Evolutionary conservation across 1,284 basidiomycete species (phyloP), one percentile per base, ranked within the genome.

Genomic region (Fomitiporia mediterranea): DNA sequence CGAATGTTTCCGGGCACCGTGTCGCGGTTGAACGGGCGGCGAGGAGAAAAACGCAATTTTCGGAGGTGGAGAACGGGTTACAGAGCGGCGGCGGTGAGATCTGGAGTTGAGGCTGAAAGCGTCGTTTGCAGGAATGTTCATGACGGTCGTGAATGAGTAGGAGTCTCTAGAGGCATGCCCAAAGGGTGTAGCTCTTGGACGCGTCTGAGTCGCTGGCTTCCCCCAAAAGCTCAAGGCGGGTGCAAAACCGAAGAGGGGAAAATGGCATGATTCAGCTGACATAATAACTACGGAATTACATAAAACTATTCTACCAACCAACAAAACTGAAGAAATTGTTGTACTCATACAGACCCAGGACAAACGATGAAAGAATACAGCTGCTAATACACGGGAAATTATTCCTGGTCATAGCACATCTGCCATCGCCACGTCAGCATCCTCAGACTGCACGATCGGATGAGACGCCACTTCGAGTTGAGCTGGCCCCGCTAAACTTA

Each of bases 121-220:
- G 71, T 80, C 78, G 68, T 74, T 78, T 55, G 78, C 75, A 57
- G 78, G 77, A 48, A 78, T 66, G 3, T 71, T 69, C 78, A 78
- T 78, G 57, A 15, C 7, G 42, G 35, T 50, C 52, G 42, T 61
- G 42, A 39, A 53, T 37, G 13, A 17, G 23, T 19, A 19, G n/a
- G 13, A 17, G 9, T 21, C 19, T 48, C 23, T n/a, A n/a, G 13
- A 15, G 21, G 28, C 44, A 47, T 38, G 30, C 44, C 44, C 44
- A 28, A 46, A 46, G 9, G 25, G 44, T 46, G 25, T 28, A 25
- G 15, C 44, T 46, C 44, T 46, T 13, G 15, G 39, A 40, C 39
- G 39, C 44, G 25, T 46, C 44, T 28, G 32, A 34, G 32, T 34
- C 32, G 32, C 32, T 34, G 32, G 32, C 32, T 34, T 13, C 13